Evolutionary conservation across 2,329 filamentous ascomycete genomes (phyloP).

Genomic region (Botrytis fabae): DNA sequence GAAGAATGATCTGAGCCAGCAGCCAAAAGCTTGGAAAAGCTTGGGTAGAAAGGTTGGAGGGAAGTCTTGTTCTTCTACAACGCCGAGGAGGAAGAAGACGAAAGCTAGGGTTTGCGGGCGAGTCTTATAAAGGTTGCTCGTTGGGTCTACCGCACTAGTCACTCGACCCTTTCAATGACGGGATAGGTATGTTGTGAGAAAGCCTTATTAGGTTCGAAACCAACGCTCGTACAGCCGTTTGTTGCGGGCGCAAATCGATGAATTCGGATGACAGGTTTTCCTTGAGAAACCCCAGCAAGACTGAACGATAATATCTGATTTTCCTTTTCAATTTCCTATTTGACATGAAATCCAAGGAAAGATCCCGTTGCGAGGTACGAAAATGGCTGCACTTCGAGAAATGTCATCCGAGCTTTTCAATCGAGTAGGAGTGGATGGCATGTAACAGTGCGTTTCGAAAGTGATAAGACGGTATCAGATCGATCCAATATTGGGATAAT

Average conservation of each 20-base stretch:
- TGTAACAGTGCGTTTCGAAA: conserved; percentile 48
- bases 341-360: not conserved
- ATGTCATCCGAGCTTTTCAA: conserved; percentile 39
- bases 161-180: conserved; percentile 3
- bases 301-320: not conserved
- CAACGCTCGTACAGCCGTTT: conserved; percentile 32
- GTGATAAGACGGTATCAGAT: conserved; percentile 14
- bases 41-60: conserved; percentile 43
- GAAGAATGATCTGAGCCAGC: conserved; percentile 62
- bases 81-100: conserved; percentile 42
- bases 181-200: not conserved
- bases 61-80: conserved; percentile 48
- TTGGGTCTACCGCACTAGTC: conserved; percentile 1
- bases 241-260: conserved; percentile 26
- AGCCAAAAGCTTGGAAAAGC: conserved; percentile 34
- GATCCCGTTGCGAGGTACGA: not conserved
- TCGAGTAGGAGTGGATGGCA: conserved; percentile 42
- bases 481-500: conserved; percentile 37
- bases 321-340: not conserved
- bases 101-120: conserved; percentile 38
- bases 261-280: conserved; percentile 34
- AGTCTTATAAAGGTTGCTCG: conserved; percentile 35
- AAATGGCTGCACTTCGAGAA: conserved; percentile 34
- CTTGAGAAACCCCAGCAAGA: conserved; percentile 31
- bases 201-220: conserved; percentile 21